Evolutionary conservation across 139 green algal genomes (phyloP).

Genomic region (Ettlia oleoabundans): DNA sequence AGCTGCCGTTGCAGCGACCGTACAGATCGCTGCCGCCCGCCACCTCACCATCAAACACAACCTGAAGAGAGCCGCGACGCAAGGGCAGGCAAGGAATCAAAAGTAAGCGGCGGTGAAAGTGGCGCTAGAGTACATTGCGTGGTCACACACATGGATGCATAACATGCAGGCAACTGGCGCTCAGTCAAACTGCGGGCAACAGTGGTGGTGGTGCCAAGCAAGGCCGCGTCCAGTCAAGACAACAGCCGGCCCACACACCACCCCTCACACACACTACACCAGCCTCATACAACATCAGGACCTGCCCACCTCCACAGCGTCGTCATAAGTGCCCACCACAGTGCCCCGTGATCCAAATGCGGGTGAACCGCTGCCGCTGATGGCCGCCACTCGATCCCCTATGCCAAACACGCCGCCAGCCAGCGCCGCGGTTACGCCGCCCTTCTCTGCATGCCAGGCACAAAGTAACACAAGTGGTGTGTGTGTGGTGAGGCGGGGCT

Average conservation of each 20-base stretch:
- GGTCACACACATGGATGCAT: no score
- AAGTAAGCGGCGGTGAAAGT: no score
- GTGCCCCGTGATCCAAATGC: conserved; percentile 78
- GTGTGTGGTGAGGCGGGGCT: neutral
- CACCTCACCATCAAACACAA: conserved; percentile 63
- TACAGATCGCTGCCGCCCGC: conserved; percentile 57
- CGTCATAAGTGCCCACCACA: conserved; percentile 72
- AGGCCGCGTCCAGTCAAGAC: no score
- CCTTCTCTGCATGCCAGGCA: conserved; percentile 21
- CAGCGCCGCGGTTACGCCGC: conserved; percentile 47
- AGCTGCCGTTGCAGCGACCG: conserved; percentile 43
- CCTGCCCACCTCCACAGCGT: conserved; percentile 69
- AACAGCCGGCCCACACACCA: neutral
- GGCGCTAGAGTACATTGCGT: no score
- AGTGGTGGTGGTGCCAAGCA: no score
- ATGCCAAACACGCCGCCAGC: conserved; percentile 79
- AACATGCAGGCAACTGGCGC: no score
- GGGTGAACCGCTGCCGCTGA: conserved; percentile 61
- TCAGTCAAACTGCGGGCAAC: no score
- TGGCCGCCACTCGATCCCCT: conserved; percentile 79
- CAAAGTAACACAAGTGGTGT: neutral
- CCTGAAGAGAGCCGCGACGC: neutral
- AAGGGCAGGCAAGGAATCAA: no score
- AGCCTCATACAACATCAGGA: neutral
- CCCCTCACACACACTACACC: neutral